Evolutionary conservation across 2,329 filamentous ascomycete species (phyloP).

Genomic region (Talaromyces sp.): DNA sequence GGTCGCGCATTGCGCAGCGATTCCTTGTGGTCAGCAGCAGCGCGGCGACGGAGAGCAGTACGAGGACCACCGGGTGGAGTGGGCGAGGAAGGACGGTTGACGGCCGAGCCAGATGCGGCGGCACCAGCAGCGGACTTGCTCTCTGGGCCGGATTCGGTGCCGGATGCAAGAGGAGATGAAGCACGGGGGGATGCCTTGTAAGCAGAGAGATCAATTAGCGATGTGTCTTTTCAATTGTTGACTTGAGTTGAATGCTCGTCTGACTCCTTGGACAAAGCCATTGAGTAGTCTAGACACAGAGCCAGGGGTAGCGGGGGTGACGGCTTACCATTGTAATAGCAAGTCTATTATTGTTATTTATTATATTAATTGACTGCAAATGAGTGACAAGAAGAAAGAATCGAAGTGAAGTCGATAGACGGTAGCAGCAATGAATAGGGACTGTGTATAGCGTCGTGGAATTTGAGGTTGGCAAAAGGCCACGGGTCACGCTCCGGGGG

Average conservation of each 20-base stretch:
- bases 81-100: conserved; percentile 78
- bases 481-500: conserved; percentile 20
- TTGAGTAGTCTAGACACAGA: not conserved
- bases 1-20: conserved; percentile 92
- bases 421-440: not conserved
- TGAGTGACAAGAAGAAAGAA: conserved; percentile 15
- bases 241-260: not conserved
- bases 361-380: conserved; percentile 10
- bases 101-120: conserved; percentile 64
- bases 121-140: conserved; percentile 46
- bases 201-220: not conserved
- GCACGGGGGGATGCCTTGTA: conserved; percentile 44
- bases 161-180: conserved; percentile 46
- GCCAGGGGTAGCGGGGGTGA: not conserved
- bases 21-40: conserved; percentile 95
- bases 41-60: conserved; percentile 90
- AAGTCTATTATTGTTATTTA: not conserved
- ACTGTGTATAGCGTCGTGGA: not conserved
- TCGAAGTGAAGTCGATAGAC: not conserved
- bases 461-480: conserved; percentile 20
- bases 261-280: not conserved
- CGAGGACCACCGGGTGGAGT: conserved; percentile 89
- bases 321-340: conserved; percentile 19
- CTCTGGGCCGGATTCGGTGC: conserved; percentile 47
- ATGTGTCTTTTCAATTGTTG: not conserved